Conservation (phyloP, 2,329 filamentous ascomycete genomes). For the Boeremia lycopersici region DNA sequence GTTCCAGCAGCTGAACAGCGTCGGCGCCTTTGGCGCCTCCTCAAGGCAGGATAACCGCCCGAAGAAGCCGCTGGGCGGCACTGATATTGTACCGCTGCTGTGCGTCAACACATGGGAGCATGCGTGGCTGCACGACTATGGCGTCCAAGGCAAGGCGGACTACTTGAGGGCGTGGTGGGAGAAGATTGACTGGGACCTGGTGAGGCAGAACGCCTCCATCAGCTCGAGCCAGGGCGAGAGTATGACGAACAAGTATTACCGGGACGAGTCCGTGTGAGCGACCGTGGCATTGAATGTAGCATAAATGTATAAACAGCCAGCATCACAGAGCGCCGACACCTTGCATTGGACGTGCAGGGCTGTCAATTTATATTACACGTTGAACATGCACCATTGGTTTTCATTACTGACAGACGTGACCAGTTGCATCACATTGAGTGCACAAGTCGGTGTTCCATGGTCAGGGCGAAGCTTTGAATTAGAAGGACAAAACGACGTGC, state of each 20-base stretch:
- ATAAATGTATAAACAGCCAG: constrained; percentile 18
- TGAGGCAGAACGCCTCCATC: constrained; percentile 50
- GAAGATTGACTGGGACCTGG: constrained; percentile 80
- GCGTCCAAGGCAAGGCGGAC: constrained; percentile 72
- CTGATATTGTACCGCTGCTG: constrained; percentile 75
- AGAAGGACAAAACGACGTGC: too few relatives aligned
- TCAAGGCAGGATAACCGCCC: constrained; percentile 31
- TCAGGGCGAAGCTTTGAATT: too few relatives aligned
- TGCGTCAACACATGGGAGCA: constrained; percentile 98
- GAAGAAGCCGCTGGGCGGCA: constrained; percentile 66
- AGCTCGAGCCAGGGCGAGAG: not conserved
- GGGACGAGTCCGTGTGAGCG: not conserved
- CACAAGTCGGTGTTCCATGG: too few relatives aligned
- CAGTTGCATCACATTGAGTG: not conserved
- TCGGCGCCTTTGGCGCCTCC: constrained; percentile 48
- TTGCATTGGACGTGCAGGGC: constrained; percentile 7
- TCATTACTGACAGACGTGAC: not conserved
- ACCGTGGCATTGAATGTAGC: constrained; percentile 20
- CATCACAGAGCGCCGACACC: not conserved
- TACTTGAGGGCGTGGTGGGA: constrained; percentile 89
- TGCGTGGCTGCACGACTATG: constrained; percentile 85
- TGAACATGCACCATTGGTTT: not conserved
- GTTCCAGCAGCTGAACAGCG: constrained; percentile 43
- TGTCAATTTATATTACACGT: not conserved
- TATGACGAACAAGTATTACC: constrained; percentile 15